These are phyloP conservation scores for Aegilops speltoides DNA, from an alignment of 176 grass and related monocot species.

Conservation along the genomic window DNA sequence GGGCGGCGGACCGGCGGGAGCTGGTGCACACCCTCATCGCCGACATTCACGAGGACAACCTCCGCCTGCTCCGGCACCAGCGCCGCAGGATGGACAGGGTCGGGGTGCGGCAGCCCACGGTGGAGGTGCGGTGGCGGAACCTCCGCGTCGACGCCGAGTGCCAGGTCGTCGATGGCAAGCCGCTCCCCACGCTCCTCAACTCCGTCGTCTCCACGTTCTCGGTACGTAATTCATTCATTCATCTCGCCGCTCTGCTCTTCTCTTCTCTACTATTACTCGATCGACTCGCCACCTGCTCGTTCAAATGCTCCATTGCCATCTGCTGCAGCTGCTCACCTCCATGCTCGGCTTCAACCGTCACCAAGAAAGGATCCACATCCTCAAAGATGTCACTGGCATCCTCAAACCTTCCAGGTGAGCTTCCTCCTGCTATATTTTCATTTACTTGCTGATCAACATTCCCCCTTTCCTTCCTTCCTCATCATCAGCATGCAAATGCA, in stretches of 20 bases:
- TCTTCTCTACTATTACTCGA: background rate
- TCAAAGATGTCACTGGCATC: constrained; percentile 66
- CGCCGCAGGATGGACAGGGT: constrained; percentile 69
- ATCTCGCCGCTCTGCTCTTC: background rate
- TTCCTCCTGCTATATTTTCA: background rate
- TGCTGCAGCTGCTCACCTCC: background rate
- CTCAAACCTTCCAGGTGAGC: constrained; percentile 46
- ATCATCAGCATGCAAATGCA: background rate
- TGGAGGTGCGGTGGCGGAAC: constrained; percentile 57
- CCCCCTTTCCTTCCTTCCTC: no score
- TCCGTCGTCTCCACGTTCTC: constrained; percentile 26
- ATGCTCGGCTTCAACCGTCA: constrained; percentile 35
- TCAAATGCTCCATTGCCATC: background rate
- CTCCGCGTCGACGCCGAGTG: constrained; percentile 51
- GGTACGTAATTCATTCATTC: background rate
- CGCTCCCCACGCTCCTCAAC: constrained; percentile 65
- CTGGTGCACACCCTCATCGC: constrained; percentile 61
- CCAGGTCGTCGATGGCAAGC: constrained; percentile 56
- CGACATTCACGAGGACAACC: constrained; percentile 60
- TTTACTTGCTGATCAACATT: background rate
- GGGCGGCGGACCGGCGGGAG: constrained; percentile 39
- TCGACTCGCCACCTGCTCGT: background rate
- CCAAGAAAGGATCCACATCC: constrained; percentile 49
- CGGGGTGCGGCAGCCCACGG: constrained; percentile 52
- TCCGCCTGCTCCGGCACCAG: constrained; percentile 65